A percentile compares a stretch with the other conserved stretches of the same genome.
phyloP scores from a whole-genome alignment of 495 filamentous ascomycete genomes.

The Penicillium macrosclerotiorum region DNA sequence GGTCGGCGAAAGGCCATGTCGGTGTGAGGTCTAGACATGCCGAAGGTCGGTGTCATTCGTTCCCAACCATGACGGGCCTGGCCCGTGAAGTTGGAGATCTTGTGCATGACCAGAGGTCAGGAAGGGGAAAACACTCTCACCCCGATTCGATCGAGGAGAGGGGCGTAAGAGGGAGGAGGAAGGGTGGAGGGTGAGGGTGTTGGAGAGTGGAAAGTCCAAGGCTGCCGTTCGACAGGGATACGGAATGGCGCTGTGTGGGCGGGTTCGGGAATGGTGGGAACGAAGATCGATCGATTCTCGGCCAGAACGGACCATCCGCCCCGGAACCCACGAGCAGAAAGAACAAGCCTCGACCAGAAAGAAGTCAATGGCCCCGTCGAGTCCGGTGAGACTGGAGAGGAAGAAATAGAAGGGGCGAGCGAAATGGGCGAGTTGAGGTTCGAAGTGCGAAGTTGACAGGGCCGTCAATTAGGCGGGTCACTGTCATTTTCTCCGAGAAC shows the following conservation, averaged over 20 bases:
- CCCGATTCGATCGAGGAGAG: too few relatives aligned
- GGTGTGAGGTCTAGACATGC: slow-evolving; percentile 73
- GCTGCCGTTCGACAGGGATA: slow-evolving; percentile 41
- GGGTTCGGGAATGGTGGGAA: slow-evolving; percentile 38
- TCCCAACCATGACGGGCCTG: slow-evolving; percentile 88
- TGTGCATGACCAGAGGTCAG: slow-evolving; percentile 68
- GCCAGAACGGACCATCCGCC: slow-evolving; percentile 7
- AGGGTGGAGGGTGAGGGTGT: slow-evolving; percentile 22
- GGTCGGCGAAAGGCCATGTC: slow-evolving; percentile 75
- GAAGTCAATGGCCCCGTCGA: too few relatives aligned
- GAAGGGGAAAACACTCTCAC: slow-evolving; percentile 34
- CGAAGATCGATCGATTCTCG: slow-evolving; percentile 30
- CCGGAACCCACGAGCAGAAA: background rate
- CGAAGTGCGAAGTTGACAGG: too few relatives aligned
- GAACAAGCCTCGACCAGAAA: too few relatives aligned
- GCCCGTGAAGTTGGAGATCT: slow-evolving; percentile 81
- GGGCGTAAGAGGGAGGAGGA: slow-evolving; percentile 39
- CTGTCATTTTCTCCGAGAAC: too few relatives aligned
- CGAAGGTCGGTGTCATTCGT: slow-evolving; percentile 81
- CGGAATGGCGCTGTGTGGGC: slow-evolving; percentile 41
- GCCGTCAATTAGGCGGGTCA: too few relatives aligned
- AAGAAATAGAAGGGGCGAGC: too few relatives aligned
- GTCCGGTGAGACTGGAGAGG: too few relatives aligned
- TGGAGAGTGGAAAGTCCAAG: slow-evolving; percentile 16
- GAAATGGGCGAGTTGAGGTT: too few relatives aligned